Evolutionary conservation across 768 basidiomycete species (phyloP).

Genomic region (Leccinum subgranulosum): DNA sequence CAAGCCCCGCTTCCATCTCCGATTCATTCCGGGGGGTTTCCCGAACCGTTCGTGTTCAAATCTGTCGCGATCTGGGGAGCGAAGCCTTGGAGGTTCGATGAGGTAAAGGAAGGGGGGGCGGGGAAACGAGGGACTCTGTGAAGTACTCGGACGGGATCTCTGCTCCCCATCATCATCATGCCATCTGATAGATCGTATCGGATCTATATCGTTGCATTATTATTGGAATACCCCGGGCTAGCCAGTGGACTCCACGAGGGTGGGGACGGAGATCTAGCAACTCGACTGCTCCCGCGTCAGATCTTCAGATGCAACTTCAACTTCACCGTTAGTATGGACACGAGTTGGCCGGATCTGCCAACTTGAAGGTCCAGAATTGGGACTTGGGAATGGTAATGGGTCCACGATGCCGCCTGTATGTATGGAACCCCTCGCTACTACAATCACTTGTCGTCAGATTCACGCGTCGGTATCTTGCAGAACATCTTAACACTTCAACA

Average conservation of each 20-base stretch:
- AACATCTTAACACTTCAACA: neutral
- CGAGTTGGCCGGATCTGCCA: neutral
- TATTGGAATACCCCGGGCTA: neutral
- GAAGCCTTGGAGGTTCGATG: neutral
- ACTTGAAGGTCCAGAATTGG: neutral
- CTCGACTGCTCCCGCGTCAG: neutral
- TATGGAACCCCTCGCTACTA: neutral
- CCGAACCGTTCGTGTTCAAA: neutral
- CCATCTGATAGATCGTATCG: neutral
- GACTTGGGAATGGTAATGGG: neutral
- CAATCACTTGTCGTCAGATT: too few species aligned
- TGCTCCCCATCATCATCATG: too few species aligned
- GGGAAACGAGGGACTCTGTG: neutral
- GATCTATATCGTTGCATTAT: neutral
- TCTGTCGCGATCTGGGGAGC: neutral
- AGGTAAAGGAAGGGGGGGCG: neutral
- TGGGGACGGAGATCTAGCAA: neutral
- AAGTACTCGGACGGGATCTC: neutral
- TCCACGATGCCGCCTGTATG: neutral
- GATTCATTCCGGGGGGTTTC: neutral
- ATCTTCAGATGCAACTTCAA: neutral
- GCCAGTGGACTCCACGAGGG: neutral
- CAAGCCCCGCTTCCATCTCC: neutral
- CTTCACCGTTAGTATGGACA: neutral
- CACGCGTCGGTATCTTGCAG: neutral